These are phyloP conservation scores for Taphrina betulina DNA, from an alignment of 1,139 yeast species.

Conservation along the genomic window DNA sequence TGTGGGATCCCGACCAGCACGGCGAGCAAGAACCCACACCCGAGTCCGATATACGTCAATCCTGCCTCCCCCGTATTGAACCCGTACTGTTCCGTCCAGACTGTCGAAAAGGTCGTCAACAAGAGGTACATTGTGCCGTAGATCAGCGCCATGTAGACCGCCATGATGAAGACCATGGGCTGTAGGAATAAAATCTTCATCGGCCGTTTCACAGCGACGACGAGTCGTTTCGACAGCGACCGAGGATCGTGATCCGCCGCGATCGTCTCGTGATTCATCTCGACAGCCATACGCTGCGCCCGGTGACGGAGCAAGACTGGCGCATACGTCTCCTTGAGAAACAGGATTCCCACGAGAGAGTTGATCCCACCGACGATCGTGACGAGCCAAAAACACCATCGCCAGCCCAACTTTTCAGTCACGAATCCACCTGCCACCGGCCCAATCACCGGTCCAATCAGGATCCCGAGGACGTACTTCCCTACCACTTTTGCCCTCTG, in stretches of 20 bases:
- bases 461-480: conserved; percentile 63
- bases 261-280: conserved; percentile 6
- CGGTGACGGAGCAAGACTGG: conserved; percentile 55
- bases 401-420: conserved; percentile 63
- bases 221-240: background rate
- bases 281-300: conserved; percentile 10
- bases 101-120: conserved; percentile 75
- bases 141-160: conserved; percentile 60
- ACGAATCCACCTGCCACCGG: conserved; percentile 78
- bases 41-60: conserved; percentile 47
- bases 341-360: conserved; percentile 58
- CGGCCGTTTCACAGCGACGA: conserved; percentile 47
- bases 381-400: conserved; percentile 59
- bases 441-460: conserved; percentile 71
- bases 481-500: conserved; percentile 23
- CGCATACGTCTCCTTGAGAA: conserved; percentile 83
- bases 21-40: conserved; percentile 53
- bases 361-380: conserved; percentile 50
- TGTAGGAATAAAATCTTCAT: conserved; percentile 54
- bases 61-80: conserved; percentile 60
- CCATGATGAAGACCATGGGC: conserved; percentile 59
- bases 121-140: conserved; percentile 66
- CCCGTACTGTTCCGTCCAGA: conserved; percentile 60
- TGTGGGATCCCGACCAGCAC: conserved; percentile 41
- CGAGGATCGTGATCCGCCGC: conserved; percentile 18